These are phyloP conservation scores for Aspergillus kassunensis DNA, from an alignment of 495 filamentous ascomycete genomes.

Conservation along the genomic window DNA sequence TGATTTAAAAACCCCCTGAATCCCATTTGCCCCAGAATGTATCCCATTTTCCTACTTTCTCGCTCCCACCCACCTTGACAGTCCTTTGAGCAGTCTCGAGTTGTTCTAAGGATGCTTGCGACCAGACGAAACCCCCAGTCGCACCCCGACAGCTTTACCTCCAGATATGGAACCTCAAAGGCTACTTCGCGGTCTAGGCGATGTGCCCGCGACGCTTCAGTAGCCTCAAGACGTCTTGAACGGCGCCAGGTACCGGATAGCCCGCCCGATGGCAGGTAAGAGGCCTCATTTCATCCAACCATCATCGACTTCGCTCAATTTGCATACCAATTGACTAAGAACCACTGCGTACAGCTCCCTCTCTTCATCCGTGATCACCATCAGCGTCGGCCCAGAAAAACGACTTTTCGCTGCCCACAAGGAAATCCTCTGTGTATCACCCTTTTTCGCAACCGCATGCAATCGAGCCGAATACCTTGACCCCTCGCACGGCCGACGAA, in stretches of 20 bases:
- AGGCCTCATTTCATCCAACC: not conserved
- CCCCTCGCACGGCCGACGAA: constrained; percentile 40
- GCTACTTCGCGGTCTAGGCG: constrained; percentile 29
- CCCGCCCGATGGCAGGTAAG: constrained; percentile 41
- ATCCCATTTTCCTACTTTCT: not conserved
- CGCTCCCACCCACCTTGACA: not conserved
- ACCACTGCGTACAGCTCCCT: constrained; percentile 41
- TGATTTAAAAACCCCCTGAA: constrained; percentile 5
- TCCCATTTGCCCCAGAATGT: not conserved
- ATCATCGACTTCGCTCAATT: not conserved
- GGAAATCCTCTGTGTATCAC: constrained; percentile 71
- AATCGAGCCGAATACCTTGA: constrained; percentile 15
- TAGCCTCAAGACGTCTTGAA: constrained; percentile 25
- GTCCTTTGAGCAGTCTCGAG: not conserved
- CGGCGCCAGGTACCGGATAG: constrained; percentile 25
- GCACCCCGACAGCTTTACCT: constrained; percentile 38
- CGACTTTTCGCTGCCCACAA: constrained; percentile 89
- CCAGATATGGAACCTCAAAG: constrained; percentile 46
- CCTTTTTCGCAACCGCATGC: constrained; percentile 60
- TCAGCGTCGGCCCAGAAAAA: constrained; percentile 71
- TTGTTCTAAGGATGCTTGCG: constrained; percentile 25
- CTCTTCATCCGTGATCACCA: constrained; percentile 71
- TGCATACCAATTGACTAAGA: constrained; percentile 1
- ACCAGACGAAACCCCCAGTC: constrained; percentile 25
- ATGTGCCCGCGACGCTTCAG: constrained; percentile 26